These are phyloP conservation scores for Cryptosporidium canis DNA, from an alignment of 169 alveolate species.

Conservation along the genomic window DNA sequence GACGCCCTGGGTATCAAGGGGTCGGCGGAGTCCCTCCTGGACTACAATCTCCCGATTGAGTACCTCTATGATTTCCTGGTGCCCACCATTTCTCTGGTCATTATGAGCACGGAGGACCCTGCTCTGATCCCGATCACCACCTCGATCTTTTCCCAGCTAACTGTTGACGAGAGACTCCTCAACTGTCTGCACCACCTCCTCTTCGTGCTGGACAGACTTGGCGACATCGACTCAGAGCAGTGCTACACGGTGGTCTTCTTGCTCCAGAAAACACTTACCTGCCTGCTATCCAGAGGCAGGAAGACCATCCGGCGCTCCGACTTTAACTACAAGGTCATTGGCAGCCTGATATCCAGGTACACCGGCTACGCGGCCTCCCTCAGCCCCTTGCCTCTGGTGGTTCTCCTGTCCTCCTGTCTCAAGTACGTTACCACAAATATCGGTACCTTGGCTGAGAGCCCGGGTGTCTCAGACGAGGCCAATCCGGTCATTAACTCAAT, in stretches of 20 bases:
- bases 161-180: constrained; percentile 50
- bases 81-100: constrained; percentile 22
- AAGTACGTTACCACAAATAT: neutral
- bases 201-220: constrained; percentile 13
- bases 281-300: constrained; percentile 49
- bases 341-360: constrained; percentile 2
- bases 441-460: neutral
- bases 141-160: constrained; percentile 47
- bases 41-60: constrained; percentile 24
- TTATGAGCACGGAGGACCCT: constrained; percentile 44
- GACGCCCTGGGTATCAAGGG: constrained; percentile 33
- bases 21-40: constrained; percentile 14
- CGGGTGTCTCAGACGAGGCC: neutral
- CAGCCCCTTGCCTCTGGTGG: constrained; percentile 24
- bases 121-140: constrained; percentile 9
- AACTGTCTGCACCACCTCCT: constrained; percentile 53
- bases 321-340: neutral
- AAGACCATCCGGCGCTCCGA: constrained; percentile 37
- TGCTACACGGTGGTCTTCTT: neutral
- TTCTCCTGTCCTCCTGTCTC: constrained; percentile 3
- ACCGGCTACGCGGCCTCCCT: constrained; percentile 12
- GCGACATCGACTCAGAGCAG: neutral
- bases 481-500: neutral
- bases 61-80: constrained; percentile 23
- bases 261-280: constrained; percentile 6